Evolutionary conservation across 345 rosid species (phyloP), one percentile per base, ranked within the genome.

Genomic region (Cochlearia excelsa): DNA sequence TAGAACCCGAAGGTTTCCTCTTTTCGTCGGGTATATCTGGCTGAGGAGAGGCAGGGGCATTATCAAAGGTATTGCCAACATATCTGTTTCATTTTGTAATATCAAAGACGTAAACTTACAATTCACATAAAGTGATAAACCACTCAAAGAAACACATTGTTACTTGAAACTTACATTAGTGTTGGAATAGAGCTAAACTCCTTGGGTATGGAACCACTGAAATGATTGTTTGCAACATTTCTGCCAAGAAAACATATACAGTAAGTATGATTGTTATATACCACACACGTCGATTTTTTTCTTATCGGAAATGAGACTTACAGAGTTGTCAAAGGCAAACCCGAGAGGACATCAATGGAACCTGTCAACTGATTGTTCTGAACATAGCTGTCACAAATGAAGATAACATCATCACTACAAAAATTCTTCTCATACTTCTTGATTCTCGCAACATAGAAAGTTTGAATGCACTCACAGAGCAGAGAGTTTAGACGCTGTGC

Each of bases 281-380:
- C 30, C 3, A 40, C 30, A 58, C 11, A 35, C 2, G 7, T 56
- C 30, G n/a, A 0, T 54, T 40, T 42, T 51, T 9, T 8, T 51
- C 5, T 2, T 3, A 35, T 9, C 16, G 51, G 47, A 49, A 35
- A 50, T 29, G 52, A 56, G 70, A 79, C 97, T 85, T 78, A 94
- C 99, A 94, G 79, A 65, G 82, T 77, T 9, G 70, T 77, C 76
- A 94, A 77, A 56, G 99, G 87, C 76, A 84, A 77, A 31, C 66
- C 68, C 23, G 75, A 51, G 65, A 94, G 92, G 39, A 78, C 83
- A 74, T 67, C 72, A 30, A 94, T 85, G 34, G 87, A 66, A 68
- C 99, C 99, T 31, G 86, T 84, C 66, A 94, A 73, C 61, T 83
- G 88, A 77, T 94, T 90, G 89, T 79, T 85, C 82, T 94, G 97